Evolutionary conservation across 345 rosid species (phyloP), one percentile per base, ranked within the genome.

Genomic region (Lenwebbia sp.): DNA sequence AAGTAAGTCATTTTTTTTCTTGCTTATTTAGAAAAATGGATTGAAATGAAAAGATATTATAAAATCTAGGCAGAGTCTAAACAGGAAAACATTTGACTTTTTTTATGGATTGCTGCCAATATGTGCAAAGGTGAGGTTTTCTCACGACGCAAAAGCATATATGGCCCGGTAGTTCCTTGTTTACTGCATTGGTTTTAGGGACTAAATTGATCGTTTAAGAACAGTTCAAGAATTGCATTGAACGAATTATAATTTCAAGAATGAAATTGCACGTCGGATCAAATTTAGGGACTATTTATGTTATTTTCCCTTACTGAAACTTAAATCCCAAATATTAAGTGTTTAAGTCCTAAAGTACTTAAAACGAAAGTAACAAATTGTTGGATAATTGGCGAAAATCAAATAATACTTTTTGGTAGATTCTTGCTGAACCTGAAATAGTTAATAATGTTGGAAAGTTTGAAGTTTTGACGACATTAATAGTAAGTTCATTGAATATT

Each of bases 151-250:
- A 50, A 50, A 50, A 50, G 13, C 52, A 50, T 12, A 50, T 50
- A 12, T 50, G 14, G 52, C 12, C 52, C 52, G 13, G 4, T 50
- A 50, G 52, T 50, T 10, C 13, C 4, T 11, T 50, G 52, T 50
- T 50, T 50, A 12, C 52, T 0, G 4, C 3, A 50, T 50, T 50
- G 14, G 13, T 50, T 50, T 50, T 50, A 30, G 4, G 0, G 1
- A 65, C 44, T 65, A 65, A 4, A 33, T 65, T 33, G 3, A 65
- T 17, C 3, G 8, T 54, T 19, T 54, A 54, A 9, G 23, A 4
- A 0, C 2, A 8, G 23, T 30, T 8, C 3, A 17, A 65, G 6
- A 30, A 33, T 0, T 23, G 4, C 1, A 33, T 65, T 65, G 12
- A 30, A 30, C 3, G 11, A 30, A 65, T 65, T 33, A 65, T 3